A percentile compares a stretch with the other conserved stretches of the same genome.
Evolutionary conservation across 1,284 basidiomycete genomes (phyloP).

Genomic region (Ceratobasidium sp.): DNA sequence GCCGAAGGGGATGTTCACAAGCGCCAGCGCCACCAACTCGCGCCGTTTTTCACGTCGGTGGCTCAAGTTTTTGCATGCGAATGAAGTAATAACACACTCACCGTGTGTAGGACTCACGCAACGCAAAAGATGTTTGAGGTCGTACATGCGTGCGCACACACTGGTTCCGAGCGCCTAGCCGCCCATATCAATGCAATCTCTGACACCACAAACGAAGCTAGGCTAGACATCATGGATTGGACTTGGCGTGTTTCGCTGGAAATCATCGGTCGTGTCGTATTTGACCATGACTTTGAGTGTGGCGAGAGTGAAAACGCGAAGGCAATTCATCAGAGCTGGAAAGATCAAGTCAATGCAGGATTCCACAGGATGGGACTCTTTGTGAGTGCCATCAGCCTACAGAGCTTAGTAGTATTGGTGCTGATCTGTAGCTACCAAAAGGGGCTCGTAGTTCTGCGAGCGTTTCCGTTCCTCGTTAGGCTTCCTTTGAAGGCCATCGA

Average conservation of each 20-base stretch:
- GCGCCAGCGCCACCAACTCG: slow-evolving; percentile 55
- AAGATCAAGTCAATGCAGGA: slow-evolving; percentile 4
- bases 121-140: slow-evolving; percentile 45
- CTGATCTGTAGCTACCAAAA: background rate
- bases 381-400: background rate
- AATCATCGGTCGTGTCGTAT: slow-evolving; percentile 51
- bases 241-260: slow-evolving; percentile 48
- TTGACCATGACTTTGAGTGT: slow-evolving; percentile 50
- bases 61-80: background rate
- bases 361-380: too few species aligned
- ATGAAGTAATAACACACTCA: background rate
- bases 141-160: slow-evolving; percentile 38
- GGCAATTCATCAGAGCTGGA: slow-evolving; percentile 35
- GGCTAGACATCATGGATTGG: slow-evolving; percentile 50
- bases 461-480: slow-evolving; percentile 55
- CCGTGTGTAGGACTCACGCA: slow-evolving; percentile 39
- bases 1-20: slow-evolving; percentile 59
- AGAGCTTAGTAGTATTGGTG: background rate
- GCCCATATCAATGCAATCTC: slow-evolving; percentile 33
- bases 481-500: slow-evolving; percentile 55
- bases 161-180: slow-evolving; percentile 38
- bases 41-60: slow-evolving; percentile 54
- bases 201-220: slow-evolving; percentile 11
- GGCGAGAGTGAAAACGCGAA: slow-evolving; percentile 43
- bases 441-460: slow-evolving; percentile 51